A percentile compares a stretch with the other conserved stretches of the same genome.
phyloP scores from a whole-genome alignment of 2,329 filamentous ascomycete species.

The Botrytis squamosa region DNA sequence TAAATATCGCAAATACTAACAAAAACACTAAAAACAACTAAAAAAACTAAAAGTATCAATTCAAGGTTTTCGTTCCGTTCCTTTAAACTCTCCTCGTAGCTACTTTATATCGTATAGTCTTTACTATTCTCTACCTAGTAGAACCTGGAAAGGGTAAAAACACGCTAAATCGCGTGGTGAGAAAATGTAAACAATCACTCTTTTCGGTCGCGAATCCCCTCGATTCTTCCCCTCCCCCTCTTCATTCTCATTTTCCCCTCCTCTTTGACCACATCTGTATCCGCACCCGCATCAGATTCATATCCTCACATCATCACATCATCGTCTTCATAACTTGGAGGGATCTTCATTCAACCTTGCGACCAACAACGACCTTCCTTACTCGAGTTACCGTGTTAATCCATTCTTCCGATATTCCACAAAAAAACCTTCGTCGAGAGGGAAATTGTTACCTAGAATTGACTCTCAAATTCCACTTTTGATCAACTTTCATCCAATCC shows the following conservation, averaged over 20 bases:
- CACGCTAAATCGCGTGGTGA: constrained; percentile 1
- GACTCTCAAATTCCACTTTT: neutral
- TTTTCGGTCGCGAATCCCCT: constrained; percentile 1
- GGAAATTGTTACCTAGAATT: neutral
- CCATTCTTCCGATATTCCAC: constrained; percentile 6
- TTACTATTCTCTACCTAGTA: neutral
- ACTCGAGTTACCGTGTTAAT: neutral
- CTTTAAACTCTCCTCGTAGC: neutral
- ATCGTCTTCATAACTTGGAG: neutral
- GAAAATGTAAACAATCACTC: constrained; percentile 17
- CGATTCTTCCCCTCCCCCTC: neutral
- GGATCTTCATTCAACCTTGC: constrained; percentile 14
- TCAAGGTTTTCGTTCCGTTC: neutral
- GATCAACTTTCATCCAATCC: neutral
- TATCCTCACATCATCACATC: neutral
- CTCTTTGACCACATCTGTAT: neutral
- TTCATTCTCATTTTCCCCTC: neutral
- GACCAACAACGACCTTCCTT: constrained; percentile 1
- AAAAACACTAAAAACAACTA: no score
- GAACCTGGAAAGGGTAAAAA: neutral
- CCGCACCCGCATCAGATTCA: neutral
- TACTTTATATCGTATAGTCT: no score
- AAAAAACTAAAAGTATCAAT: neutral
- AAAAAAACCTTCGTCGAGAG: neutral
- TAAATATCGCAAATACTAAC: no score